Evolutionary conservation across 2,329 filamentous ascomycete species (phyloP).

Genomic region (Lasiodiplodia citricola): DNA sequence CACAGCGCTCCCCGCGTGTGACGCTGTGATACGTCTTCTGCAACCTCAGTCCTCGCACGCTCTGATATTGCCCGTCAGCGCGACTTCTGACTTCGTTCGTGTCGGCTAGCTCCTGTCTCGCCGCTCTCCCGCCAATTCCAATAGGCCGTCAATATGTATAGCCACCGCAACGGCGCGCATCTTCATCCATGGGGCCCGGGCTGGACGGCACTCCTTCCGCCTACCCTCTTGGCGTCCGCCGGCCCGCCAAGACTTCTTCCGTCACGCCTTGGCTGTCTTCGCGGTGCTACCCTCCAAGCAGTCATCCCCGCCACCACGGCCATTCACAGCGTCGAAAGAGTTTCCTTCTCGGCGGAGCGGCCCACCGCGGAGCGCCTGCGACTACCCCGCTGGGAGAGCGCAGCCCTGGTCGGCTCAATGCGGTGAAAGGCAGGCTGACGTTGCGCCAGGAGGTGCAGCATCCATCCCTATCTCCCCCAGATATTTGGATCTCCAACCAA

Average conservation of each 20-base stretch:
- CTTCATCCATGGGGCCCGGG: background rate
- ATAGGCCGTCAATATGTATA: conserved; percentile 11
- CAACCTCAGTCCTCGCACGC: background rate
- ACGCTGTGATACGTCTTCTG: background rate
- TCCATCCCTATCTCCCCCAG: conserved; percentile 15
- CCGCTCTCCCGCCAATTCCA: background rate
- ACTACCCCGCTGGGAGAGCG: background rate
- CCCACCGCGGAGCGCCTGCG: background rate
- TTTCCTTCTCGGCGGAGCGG: background rate
- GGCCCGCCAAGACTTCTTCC: background rate
- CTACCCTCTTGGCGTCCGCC: conserved; percentile 7
- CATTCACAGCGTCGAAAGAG: background rate
- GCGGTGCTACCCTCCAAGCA: background rate
- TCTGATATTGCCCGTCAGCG: background rate
- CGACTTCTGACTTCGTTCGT: background rate
- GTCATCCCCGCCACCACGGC: background rate
- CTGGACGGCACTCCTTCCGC: conserved; percentile 8
- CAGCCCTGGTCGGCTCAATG: background rate
- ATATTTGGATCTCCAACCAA: conserved; percentile 23
- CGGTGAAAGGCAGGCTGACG: background rate
- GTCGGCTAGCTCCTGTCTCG: background rate
- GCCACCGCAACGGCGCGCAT: conserved; percentile 6
- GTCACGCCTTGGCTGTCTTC: conserved; percentile 10
- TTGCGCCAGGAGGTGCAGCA: conserved; percentile 3
- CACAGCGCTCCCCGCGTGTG: conserved; percentile 1